Evolutionary conservation across 768 basidiomycete species (phyloP), one percentile per base, ranked within the genome.

Genomic region (Galerina marginata): DNA sequence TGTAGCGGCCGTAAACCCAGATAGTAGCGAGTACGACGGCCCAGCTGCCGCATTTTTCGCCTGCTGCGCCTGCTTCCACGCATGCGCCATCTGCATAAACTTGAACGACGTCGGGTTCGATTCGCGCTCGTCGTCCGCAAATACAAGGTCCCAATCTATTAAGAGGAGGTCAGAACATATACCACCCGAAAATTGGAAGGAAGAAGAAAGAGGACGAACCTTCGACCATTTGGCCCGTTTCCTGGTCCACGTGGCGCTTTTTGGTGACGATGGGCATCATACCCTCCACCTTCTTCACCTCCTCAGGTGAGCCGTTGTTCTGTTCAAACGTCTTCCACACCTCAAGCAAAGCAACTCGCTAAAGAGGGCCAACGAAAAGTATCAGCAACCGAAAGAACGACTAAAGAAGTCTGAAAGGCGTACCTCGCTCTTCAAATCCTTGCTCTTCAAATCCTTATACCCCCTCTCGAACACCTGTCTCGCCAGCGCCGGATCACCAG

Each of bases 261-360:
- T 65, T 65, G 58, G 64, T 61, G 49, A 63, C 62, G 51, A 93
- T 88, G 2, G 97, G 97, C 89, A 96, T 92, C 93, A 95, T 92
- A 50, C 80, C 86, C 68, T 96, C 84, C 16, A 99, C 95, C 79
- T 91, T 92, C 46, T 85, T 82, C 29, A 92, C 83, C 58, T 94
- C 88, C 6, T 86, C 86, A 9, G 83, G 73, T 1, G 87, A 81
- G 15, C 97, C 96, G 60, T 93, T 79, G 42, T 83, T 82, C 70
- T 92, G 83, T 75, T 99, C 97, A 71, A 96, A 97, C 1, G 87
- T 81, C 79, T 96, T 97, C 97, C 97, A 99, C 1, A 93, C 91
- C 70, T 96, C 91, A 25, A 99, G 83, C 15, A 99, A 78, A 3
- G 92, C 90, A 57, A 95, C 93, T 58, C 96, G 95, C 93, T 96